Evolutionary conservation across 2,329 filamentous ascomycete species (phyloP).

Genomic region (Fusarium sp.): DNA sequence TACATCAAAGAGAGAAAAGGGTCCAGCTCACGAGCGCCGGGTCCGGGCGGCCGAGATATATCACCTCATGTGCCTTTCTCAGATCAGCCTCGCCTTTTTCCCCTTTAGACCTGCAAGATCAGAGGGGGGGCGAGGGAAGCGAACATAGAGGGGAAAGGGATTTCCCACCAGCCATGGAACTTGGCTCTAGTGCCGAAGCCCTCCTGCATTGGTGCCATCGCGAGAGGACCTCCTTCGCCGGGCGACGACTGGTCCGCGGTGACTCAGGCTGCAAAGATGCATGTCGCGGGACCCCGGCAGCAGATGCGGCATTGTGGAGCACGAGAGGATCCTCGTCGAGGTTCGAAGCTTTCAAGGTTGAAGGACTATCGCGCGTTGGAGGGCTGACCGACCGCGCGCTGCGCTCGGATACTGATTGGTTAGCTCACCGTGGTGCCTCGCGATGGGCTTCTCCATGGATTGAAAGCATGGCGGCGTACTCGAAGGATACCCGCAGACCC

Average conservation of each 20-base stretch:
- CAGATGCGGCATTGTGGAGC: slow-evolving; percentile 5
- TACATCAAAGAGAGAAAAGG: slow-evolving; percentile 22
- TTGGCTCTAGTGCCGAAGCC: slow-evolving; percentile 27
- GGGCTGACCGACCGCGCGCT: slow-evolving; percentile 40
- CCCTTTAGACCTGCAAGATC: slow-evolving; percentile 9
- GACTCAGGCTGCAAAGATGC: slow-evolving; percentile 39
- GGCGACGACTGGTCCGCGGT: slow-evolving; percentile 43
- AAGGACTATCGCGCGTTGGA: slow-evolving; percentile 30
- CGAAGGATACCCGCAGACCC: slow-evolving; percentile 26
- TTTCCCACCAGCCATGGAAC: slow-evolving; percentile 14
- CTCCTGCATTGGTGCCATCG: slow-evolving; percentile 41
- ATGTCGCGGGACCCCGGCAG: slow-evolving; percentile 24
- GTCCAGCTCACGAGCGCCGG: slow-evolving; percentile 25
- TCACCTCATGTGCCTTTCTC: slow-evolving; percentile 17
- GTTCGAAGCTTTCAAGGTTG: neutral
- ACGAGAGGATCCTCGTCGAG: neutral
- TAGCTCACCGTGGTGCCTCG: slow-evolving; percentile 7
- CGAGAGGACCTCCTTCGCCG: slow-evolving; percentile 32
- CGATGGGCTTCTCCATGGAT: slow-evolving; percentile 1
- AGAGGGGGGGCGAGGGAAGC: neutral
- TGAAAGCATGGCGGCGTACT: slow-evolving; percentile 27
- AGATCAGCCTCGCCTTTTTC: slow-evolving; percentile 35
- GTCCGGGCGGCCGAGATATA: slow-evolving; percentile 43
- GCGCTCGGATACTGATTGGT: slow-evolving; percentile 33
- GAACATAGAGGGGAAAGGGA: neutral